Evolutionary conservation across 1,284 basidiomycete genomes (phyloP), one percentile per base, ranked within the genome.

Genomic region (Cryptococcus jaspeensis): DNA sequence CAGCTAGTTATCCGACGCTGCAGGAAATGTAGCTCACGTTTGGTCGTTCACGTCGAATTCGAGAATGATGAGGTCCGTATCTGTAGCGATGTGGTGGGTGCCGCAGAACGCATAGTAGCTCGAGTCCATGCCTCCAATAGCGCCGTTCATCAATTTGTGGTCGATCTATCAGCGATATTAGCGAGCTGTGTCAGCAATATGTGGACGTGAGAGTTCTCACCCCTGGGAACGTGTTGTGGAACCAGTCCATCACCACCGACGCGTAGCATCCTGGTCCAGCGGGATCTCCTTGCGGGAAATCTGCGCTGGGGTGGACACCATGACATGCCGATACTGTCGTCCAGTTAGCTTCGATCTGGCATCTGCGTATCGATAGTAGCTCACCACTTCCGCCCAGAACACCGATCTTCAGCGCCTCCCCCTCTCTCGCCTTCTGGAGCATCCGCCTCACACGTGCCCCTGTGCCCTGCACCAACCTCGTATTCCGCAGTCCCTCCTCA

Each of bases 31-130:
- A 2, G 63, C 73, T 59, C 56, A 75, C 70, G 71, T 54, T 60
- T 76, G 74, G 58, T 78, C 76, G 57, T 78, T 78, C 47, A 78
- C 75, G 52, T 76, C 74, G 56, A 78, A 77, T 60, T 78, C 76
- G 20, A 78, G 63, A 2, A 78, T 60, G 53, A 78, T 71, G 5
- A 78, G 66, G 50, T 78, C 74, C 1, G 69, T 71, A 53, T 78
- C 71, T 15, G 51, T 53, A 0, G 71, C 66, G 23, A 77, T 74
- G 52, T 78, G 76, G 53, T 77, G 74, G 15, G 73, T 73, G 0
- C 76, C 76, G 49, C 76, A 77, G 63, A 77, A 77, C 2, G 76
- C 73, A 53, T 76, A 77, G 62, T 75, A 77, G 47, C 73, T 73
- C 47, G 72, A 74, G 54, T 77, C 76, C 67, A 75, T 75, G 9